These are phyloP conservation scores for Syzygium malaccense DNA, from an alignment of 441 rosid genomes.

Conservation along the genomic window DNA sequence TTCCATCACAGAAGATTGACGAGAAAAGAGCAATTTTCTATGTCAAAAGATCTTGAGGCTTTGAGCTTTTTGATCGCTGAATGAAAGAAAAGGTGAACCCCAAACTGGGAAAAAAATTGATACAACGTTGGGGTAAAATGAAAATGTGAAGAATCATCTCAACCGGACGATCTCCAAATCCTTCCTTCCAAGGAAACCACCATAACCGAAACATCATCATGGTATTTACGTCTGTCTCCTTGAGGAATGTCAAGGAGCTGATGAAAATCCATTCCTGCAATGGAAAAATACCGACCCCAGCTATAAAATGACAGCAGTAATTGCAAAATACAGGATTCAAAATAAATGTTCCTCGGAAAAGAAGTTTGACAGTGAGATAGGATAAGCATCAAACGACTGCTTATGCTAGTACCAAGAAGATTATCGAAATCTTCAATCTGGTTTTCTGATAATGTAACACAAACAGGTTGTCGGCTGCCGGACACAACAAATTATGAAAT, in stretches of 20 bases:
- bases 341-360: background rate
- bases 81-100: constrained; percentile 5
- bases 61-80: background rate
- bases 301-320: background rate
- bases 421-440: background rate
- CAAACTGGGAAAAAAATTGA: constrained; percentile 18
- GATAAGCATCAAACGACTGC: background rate
- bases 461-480: background rate
- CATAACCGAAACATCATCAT: constrained; percentile 94
- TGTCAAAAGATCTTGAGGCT: background rate
- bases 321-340: background rate
- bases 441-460: background rate
- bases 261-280: constrained; percentile 85
- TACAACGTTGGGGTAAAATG: constrained; percentile 16
- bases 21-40: background rate
- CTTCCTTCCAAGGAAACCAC: constrained; percentile 96
- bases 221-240: constrained; percentile 90
- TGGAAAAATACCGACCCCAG: background rate
- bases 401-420: background rate
- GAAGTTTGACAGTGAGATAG: background rate
- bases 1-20: background rate
- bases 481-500: background rate
- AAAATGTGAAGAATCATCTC: constrained; percentile 20
- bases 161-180: constrained; percentile 95
- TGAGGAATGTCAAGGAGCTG: constrained; percentile 87